Base-by-base conservation (phyloP, 371 early-diverging fungal genomes). In the Batkoa obscura region DNA sequence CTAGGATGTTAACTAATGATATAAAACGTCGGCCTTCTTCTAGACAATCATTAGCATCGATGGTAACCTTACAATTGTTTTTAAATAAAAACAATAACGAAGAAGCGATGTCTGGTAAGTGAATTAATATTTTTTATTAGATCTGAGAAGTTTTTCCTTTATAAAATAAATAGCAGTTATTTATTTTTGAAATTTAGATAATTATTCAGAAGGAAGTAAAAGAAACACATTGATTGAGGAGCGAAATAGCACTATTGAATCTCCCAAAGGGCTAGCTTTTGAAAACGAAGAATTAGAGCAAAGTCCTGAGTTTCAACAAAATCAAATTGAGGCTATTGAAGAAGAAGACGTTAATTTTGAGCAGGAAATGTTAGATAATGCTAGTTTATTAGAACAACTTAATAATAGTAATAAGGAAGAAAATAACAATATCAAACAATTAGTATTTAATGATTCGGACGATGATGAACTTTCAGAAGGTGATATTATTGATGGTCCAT, bases 401-500 rank as follows among this genome's bases (percentile, higher is more conserved):
- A 9, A 23, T 6, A 9, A 30, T 31, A 12, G 13, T 34, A 13
- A 23, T 34, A 13, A 6, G 15, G 30, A 32, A 47, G 6, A 9
- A 32, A 10, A 32, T 47, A 12, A 42, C 43, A 12, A 13, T 15
- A 15, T 15, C 31, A 9, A 32, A 32, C 15, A 41, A 41, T n/a
- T 12, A 0, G 42, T 12, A 41, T n/a, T 41, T 41, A n/a, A 41
- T 9, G 42, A 12, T 41, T 15, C 15, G 8, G 48, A 47, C 9
- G 48, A 47, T n/a, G 48, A 32, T n/a, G 15, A 47, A 15, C 48
- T 47, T 30, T 50, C 50, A 5, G 50, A 50, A 32, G 50, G 50
- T 12, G 50, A 50, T 6, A 15, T 30, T 12, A 30, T 50, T 50
- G 34, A 50, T 36, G 50, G 50, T n/a, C 15, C 31, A 30, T 13